Conservation (phyloP, 2,329 filamentous ascomycete genomes). For the Fusarium bulbicola region DNA sequence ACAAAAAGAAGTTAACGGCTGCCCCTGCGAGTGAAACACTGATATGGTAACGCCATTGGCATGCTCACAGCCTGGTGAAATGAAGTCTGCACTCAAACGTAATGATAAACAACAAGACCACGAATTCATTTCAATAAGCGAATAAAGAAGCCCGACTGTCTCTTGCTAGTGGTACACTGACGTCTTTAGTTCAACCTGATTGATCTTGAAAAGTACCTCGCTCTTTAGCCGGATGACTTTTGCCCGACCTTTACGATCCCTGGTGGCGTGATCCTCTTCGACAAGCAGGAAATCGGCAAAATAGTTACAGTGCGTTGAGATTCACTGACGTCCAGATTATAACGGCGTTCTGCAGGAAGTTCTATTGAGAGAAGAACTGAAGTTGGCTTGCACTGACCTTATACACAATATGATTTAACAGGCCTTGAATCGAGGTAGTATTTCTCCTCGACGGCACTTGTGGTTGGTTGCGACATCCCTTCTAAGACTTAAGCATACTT, state of each 20-base stretch:
- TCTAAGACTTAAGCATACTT: too few species aligned
- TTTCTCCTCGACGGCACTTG: rapidly evolving
- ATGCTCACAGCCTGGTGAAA: too few species aligned
- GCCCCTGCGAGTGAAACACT: rapidly evolving
- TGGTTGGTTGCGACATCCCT: rapidly evolving
- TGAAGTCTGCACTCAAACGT: too few species aligned
- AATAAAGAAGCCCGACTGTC: rapidly evolving
- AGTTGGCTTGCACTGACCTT: too few species aligned
- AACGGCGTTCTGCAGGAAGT: rapidly evolving
- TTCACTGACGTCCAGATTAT: too few species aligned
- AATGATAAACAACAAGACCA: not conserved
- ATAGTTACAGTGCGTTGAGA: too few species aligned
- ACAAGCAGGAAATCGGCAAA: too few species aligned
- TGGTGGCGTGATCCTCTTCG: too few species aligned
- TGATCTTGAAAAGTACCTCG: rapidly evolving
- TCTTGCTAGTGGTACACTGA: rapidly evolving
- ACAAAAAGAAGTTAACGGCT: too few species aligned
- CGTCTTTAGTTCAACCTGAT: not conserved
- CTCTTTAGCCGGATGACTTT: not conserved
- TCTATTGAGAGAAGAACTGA: rapidly evolving
- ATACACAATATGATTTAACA: too few species aligned
- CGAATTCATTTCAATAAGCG: rapidly evolving
- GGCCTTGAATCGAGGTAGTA: rapidly evolving
- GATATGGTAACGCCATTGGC: rapidly evolving
- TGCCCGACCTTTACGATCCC: too few species aligned